A percentile compares a stretch with the other conserved stretches of the same genome.
Conservation (phyloP, 768 basidiomycete genomes). For the Hygrophoropsis aurantiaca region DNA sequence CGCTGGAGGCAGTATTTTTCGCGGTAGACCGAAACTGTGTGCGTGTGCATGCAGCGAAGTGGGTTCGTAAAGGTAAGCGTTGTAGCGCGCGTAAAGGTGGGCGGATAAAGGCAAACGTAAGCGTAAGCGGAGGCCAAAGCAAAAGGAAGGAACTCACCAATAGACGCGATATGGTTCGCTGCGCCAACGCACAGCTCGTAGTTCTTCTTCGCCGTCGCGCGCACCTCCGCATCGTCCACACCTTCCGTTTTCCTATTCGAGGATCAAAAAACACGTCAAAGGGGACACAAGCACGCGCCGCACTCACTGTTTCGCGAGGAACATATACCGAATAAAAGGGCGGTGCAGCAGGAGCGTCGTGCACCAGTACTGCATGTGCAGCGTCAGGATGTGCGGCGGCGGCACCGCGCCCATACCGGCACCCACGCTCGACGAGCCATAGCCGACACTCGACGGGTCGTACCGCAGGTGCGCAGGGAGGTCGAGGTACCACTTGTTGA, state of each 20-base stretch:
- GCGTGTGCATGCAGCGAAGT: too few species aligned
- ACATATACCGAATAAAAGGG: constrained; percentile 49
- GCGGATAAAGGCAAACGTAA: too few species aligned
- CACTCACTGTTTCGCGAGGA: constrained; percentile 36
- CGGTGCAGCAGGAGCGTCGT: constrained; percentile 72
- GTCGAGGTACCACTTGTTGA: constrained; percentile 76
- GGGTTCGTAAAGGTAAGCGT: too few species aligned
- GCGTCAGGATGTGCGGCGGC: constrained; percentile 65
- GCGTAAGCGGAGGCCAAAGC: too few species aligned
- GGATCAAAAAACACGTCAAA: background rate
- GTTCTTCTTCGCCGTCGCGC: constrained; percentile 56
- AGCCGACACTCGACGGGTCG: constrained; percentile 47
- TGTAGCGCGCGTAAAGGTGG: too few species aligned
- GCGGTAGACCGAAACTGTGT: constrained; percentile 59
- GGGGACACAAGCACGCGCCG: background rate
- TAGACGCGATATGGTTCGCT: constrained; percentile 76
- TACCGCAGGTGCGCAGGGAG: constrained; percentile 68
- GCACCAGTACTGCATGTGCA: constrained; percentile 90
- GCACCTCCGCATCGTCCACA: constrained; percentile 51
- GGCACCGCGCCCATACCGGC: constrained; percentile 29
- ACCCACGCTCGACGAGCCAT: constrained; percentile 33
- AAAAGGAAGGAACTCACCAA: constrained; percentile 41
- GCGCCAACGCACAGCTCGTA: constrained; percentile 75
- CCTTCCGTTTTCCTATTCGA: constrained; percentile 35
- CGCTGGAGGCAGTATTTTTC: constrained; percentile 62